These are phyloP conservation scores for Ceratobasidium theobromae DNA, from an alignment of 1,284 basidiomycete genomes.

Conservation along the genomic window DNA sequence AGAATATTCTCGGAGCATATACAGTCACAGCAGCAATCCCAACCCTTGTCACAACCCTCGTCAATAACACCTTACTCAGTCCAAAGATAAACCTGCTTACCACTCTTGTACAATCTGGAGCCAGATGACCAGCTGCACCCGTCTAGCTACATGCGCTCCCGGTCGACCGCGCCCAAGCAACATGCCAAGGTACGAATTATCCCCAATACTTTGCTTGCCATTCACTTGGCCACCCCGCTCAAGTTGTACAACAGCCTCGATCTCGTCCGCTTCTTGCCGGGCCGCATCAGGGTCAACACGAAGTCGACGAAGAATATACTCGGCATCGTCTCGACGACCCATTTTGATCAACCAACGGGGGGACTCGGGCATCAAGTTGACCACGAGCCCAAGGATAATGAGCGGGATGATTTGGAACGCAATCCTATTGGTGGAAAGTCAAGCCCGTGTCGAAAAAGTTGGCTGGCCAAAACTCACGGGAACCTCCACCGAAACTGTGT, in stretches of 20 bases:
- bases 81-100: constrained; percentile 35
- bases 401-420: constrained; percentile 53
- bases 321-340: constrained; percentile 52
- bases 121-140: constrained; percentile 54
- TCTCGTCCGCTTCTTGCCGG: constrained; percentile 45
- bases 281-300: constrained; percentile 39
- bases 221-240: constrained; percentile 42
- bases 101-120: constrained; percentile 55
- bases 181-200: constrained; percentile 25
- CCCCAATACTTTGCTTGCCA: constrained; percentile 7
- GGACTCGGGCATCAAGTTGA: constrained; percentile 52
- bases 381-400: constrained; percentile 48
- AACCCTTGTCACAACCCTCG: constrained; percentile 44
- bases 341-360: constrained; percentile 59
- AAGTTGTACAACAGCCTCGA: constrained; percentile 48
- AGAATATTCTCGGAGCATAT: constrained; percentile 54
- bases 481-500: constrained; percentile 51
- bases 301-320: constrained; percentile 46
- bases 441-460: constrained; percentile 32
- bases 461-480: constrained; percentile 18
- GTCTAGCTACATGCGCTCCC: constrained; percentile 48
- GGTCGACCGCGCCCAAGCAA: constrained; percentile 18
- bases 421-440: constrained; percentile 43
- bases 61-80: neutral
- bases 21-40: constrained; percentile 57